These are phyloP conservation scores for Ascochyta clinopodiicola DNA, from an alignment of 2,329 filamentous ascomycete genomes.

Conservation along the genomic window DNA sequence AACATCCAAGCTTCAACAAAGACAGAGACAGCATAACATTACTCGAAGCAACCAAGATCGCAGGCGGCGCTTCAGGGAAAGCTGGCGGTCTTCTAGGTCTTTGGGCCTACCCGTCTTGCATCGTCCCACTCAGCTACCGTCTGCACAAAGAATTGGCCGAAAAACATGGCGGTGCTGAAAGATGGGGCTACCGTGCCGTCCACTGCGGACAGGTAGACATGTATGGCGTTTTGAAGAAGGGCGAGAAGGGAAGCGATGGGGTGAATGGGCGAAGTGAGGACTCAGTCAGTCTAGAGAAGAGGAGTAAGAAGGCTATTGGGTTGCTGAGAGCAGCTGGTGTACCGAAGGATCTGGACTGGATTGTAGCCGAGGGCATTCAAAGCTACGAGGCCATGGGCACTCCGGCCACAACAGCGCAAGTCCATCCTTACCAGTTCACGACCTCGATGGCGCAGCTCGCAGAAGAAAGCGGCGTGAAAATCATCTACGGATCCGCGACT, in stretches of 20 bases:
- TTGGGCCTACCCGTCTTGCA: constrained; percentile 86
- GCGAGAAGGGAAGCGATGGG: constrained; percentile 31
- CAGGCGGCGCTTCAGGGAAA: constrained; percentile 92
- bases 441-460: constrained; percentile 81
- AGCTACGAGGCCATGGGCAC: constrained; percentile 86
- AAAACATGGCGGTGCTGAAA: constrained; percentile 76
- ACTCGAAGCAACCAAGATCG: constrained; percentile 83
- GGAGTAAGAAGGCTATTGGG: constrained; percentile 57
- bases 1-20: constrained; percentile 81
- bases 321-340: constrained; percentile 65
- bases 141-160: constrained; percentile 84
- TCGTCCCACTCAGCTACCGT: constrained; percentile 85
- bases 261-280: constrained; percentile 34
- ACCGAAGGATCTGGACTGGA: constrained; percentile 84
- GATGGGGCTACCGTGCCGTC: constrained; percentile 87
- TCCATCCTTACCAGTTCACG: constrained; percentile 92
- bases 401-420: constrained; percentile 83
- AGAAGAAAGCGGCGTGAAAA: constrained; percentile 61
- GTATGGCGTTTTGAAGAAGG: constrained; percentile 49
- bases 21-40: constrained; percentile 79
- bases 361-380: constrained; percentile 70
- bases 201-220: constrained; percentile 73
- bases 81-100: constrained; percentile 87
- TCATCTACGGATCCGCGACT: constrained; percentile 73
- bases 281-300: constrained; percentile 63